phyloP scores from a whole-genome alignment of 2,329 filamentous ascomycete species.

The Allantophomopsis cytisporea region DNA sequence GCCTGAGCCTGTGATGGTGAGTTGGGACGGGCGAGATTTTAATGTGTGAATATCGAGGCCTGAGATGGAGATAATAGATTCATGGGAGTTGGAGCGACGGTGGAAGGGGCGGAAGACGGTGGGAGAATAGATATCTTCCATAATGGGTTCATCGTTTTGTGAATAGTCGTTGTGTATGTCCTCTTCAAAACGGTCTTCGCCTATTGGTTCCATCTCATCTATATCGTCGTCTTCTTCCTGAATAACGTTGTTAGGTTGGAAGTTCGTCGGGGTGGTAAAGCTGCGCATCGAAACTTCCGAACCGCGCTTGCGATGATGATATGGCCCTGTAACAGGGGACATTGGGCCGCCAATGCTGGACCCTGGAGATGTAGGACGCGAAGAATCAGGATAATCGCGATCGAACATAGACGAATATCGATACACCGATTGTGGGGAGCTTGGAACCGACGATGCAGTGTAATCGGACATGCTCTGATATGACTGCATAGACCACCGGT shows the following conservation, averaged over 20 bases:
- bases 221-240: conserved; percentile 21
- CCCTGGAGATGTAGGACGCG: conserved; percentile 68
- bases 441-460: conserved; percentile 59
- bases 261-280: conserved; percentile 19
- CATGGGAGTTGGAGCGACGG: conserved; percentile 62
- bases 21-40: conserved; percentile 60
- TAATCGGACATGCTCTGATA: conserved; percentile 42
- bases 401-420: conserved; percentile 71
- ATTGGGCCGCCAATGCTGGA: conserved; percentile 56
- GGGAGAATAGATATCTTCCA: conserved; percentile 11
- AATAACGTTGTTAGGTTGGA: conserved; percentile 21
- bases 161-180: conserved; percentile 11
- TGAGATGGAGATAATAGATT: conserved; percentile 76
- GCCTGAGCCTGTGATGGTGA: conserved; percentile 37
- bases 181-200: conserved; percentile 8
- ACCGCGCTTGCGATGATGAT: conserved; percentile 39
- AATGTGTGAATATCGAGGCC: conserved; percentile 85
- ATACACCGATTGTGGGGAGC: conserved; percentile 65
- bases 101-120: conserved; percentile 30
- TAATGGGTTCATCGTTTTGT: conserved; percentile 6
- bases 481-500: conserved; percentile 53
- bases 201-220: conserved; percentile 8
- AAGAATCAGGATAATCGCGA: conserved; percentile 48
- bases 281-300: conserved; percentile 40
- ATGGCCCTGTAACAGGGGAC: conserved; percentile 40